Evolutionary conservation across 495 filamentous ascomycete species (phyloP).

Genomic region (Penicillium malachiteum): DNA sequence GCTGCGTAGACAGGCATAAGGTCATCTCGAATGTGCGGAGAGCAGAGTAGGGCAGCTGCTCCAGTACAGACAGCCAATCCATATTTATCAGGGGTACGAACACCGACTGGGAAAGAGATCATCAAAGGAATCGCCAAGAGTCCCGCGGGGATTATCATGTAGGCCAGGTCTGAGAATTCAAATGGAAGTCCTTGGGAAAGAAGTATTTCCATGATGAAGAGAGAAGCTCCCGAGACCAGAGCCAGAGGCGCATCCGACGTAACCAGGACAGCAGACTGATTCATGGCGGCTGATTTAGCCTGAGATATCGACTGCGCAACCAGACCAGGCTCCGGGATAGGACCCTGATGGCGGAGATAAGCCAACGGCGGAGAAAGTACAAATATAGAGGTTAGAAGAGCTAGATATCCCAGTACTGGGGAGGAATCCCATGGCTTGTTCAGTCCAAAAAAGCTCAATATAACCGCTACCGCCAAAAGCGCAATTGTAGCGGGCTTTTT

Average conservation of each 20-base stretch:
- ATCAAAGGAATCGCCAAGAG: constrained; percentile 33
- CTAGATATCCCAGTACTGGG: constrained; percentile 45
- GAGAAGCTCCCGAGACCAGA: constrained; percentile 24
- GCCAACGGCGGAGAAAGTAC: constrained; percentile 44
- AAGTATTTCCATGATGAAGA: constrained; percentile 24
- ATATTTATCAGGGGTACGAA: constrained; percentile 35
- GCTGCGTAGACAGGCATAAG: constrained; percentile 29
- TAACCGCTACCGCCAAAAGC: constrained; percentile 24
- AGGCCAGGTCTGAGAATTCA: constrained; percentile 21
- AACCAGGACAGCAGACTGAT: constrained; percentile 13
- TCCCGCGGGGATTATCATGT: constrained; percentile 24
- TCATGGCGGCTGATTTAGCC: constrained; percentile 12
- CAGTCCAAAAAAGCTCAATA: constrained; percentile 35
- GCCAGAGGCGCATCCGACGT: constrained; percentile 32
- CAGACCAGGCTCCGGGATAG: constrained; percentile 28
- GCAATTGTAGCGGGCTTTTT: constrained; percentile 31
- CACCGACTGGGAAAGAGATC: constrained; percentile 19
- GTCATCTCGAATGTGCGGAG: constrained; percentile 33
- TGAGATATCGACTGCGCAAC: constrained; percentile 22
- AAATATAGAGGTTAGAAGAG: constrained; percentile 44
- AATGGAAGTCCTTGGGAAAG: constrained; percentile 25
- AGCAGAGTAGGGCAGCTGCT: constrained; percentile 34
- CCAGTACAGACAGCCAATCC: constrained; percentile 34
- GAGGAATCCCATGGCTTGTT: constrained; percentile 33
- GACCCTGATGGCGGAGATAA: constrained; percentile 19